These are phyloP conservation scores for Phytophthora ohioensis DNA, from an alignment of 352 stramenopile genomes.

Conservation along the genomic window DNA sequence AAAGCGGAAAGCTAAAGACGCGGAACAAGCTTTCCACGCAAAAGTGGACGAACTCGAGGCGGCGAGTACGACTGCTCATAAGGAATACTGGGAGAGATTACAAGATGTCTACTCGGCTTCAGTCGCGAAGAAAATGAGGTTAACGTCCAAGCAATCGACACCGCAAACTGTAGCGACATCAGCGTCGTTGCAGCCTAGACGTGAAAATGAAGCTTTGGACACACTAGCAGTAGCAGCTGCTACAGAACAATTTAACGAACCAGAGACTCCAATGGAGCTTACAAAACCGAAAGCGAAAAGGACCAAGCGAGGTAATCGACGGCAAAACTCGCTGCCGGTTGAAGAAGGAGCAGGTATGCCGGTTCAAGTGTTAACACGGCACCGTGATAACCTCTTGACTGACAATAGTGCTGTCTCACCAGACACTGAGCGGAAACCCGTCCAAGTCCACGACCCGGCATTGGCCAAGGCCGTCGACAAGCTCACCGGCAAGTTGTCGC, in stretches of 20 bases:
- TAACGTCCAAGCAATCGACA: constrained; percentile 13
- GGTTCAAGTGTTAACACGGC: background rate
- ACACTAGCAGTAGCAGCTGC: constrained; percentile 33
- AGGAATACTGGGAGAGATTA: constrained; percentile 70
- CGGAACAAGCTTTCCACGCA: constrained; percentile 46
- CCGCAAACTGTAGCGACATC: background rate
- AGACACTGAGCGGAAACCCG: constrained; percentile 20
- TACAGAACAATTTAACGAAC: constrained; percentile 13
- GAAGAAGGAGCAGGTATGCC: constrained; percentile 11
- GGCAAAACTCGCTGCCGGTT: constrained; percentile 9
- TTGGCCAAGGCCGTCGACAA: constrained; percentile 71
- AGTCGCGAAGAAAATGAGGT: constrained; percentile 47
- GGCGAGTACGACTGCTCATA: constrained; percentile 38
- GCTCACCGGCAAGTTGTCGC: constrained; percentile 57
- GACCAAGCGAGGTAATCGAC: constrained; percentile 20
- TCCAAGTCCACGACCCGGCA: constrained; percentile 66
- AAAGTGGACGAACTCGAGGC: constrained; percentile 30
- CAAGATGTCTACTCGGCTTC: constrained; percentile 58
- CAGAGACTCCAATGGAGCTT: background rate
- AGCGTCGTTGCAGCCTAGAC: constrained; percentile 3
- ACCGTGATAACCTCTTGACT: background rate
- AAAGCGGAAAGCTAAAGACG: constrained; percentile 31
- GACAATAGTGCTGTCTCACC: background rate
- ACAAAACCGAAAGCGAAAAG: constrained; percentile 31
- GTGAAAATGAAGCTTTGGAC: constrained; percentile 29